Evolutionary conservation across 2,329 filamentous ascomycete species (phyloP).

Genomic region (Pestalotiopsis sp.): DNA sequence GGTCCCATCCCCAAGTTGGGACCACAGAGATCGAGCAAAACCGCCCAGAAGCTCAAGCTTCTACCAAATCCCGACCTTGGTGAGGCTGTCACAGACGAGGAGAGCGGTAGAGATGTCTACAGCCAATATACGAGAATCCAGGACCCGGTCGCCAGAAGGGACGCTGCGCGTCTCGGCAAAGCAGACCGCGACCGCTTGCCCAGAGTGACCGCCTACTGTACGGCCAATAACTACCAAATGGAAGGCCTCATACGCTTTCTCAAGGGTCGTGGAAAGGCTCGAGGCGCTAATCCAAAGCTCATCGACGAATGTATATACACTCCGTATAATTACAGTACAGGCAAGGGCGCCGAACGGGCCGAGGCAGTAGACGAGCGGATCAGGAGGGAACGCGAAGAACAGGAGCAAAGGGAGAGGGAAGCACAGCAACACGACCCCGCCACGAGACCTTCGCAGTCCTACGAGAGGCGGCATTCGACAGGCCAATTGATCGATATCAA

Average conservation of each 20-base stretch:
- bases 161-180: conserved; percentile 90
- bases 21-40: conserved; percentile 92
- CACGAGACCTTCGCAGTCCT: conserved; percentile 43
- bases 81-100: conserved; percentile 77
- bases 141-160: conserved; percentile 87
- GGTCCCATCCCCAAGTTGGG: conserved; percentile 71
- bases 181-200: conserved; percentile 86
- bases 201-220: conserved; percentile 94
- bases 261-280: conserved; percentile 78
- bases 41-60: conserved; percentile 95
- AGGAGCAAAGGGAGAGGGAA: conserved; percentile 17
- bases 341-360: conserved; percentile 34
- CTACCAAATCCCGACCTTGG: conserved; percentile 85
- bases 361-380: conserved; percentile 36
- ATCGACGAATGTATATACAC: conserved; percentile 99
- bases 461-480: conserved; percentile 75
- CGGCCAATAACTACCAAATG: conserved; percentile 87
- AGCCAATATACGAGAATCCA: conserved; percentile 98
- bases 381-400: conserved; percentile 31
- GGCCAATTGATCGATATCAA: conserved; percentile 56
- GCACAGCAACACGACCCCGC: conserved; percentile 15
- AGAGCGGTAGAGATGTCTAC: conserved; percentile 93
- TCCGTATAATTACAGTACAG: conserved; percentile 76
- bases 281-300: conserved; percentile 83
- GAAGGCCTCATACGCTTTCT: conserved; percentile 88